A percentile compares a stretch with the other conserved stretches of the same genome.
Evolutionary conservation across 192 early-diverging fungal genomes (phyloP).

Genomic region (Coemansia javaensis): DNA sequence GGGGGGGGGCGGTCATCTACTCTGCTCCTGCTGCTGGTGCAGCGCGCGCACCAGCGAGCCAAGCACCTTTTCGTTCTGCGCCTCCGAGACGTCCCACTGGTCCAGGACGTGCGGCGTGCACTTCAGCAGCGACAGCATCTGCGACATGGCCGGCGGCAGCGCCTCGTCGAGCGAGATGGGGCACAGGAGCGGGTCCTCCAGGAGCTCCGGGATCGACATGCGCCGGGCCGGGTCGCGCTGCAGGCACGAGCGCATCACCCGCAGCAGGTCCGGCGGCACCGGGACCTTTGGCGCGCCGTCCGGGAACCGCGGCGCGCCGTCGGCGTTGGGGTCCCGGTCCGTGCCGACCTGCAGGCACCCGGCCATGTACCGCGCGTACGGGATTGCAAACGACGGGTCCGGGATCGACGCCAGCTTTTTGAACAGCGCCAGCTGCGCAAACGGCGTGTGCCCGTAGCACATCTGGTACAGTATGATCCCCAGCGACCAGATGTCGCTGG

Average conservation of each 20-base stretch:
- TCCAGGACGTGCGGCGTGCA: slow-evolving; percentile 33
- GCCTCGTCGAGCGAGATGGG: slow-evolving; percentile 37
- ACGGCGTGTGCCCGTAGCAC: slow-evolving; percentile 81
- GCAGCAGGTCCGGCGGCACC: slow-evolving; percentile 53
- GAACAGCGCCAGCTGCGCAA: slow-evolving; percentile 62
- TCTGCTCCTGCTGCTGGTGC: slow-evolving; percentile 26
- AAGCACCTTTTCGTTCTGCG: slow-evolving; percentile 39
- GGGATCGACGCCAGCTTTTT: slow-evolving; percentile 70
- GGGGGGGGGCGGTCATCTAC: neutral
- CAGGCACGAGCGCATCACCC: slow-evolving; percentile 67
- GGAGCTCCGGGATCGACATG: slow-evolving; percentile 63
- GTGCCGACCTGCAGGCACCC: slow-evolving; percentile 34
- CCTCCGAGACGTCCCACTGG: slow-evolving; percentile 38
- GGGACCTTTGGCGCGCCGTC: slow-evolving; percentile 18
- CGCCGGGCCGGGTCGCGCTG: slow-evolving; percentile 61
- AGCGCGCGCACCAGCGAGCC: slow-evolving; percentile 16
- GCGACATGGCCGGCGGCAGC: slow-evolving; percentile 35
- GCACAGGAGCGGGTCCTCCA: slow-evolving; percentile 60
- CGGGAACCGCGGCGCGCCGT: neutral
- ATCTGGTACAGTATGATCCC: slow-evolving; percentile 93
- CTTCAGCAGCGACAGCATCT: slow-evolving; percentile 41
- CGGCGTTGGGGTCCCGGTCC: slow-evolving; percentile 26
- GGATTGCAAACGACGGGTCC: slow-evolving; percentile 62
- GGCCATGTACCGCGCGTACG: slow-evolving; percentile 53
- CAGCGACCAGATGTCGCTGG: slow-evolving; percentile 88